Percentiles rank a stretch among this genome's conserved stretches.
Evolutionary conservation across 2,329 filamentous ascomycete genomes (phyloP).

Genomic region (Tricladium varicosporioides): DNA sequence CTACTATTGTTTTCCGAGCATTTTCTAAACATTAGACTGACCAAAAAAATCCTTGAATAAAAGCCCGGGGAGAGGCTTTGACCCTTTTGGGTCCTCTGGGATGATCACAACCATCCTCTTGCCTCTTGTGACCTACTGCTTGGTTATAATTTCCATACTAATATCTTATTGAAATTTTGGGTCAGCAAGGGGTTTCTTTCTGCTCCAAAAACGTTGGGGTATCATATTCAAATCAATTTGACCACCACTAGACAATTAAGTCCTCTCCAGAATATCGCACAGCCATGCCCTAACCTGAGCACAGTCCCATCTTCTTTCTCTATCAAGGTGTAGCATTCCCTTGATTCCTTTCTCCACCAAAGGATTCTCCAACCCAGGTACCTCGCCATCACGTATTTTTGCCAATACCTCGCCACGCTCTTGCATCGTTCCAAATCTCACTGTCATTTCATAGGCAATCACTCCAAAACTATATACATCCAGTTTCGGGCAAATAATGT

Average conservation of each 20-base stretch:
- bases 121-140: no score
- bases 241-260: neutral
- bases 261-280: neutral
- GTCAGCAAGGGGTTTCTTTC: neutral
- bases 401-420: conserved; percentile 44
- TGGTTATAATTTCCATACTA: no score
- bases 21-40: no score
- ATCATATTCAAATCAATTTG: conserved; percentile 1
- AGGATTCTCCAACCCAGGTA: conserved; percentile 24
- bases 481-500: conserved; percentile 5
- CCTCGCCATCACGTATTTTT: conserved; percentile 33
- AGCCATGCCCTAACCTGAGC: conserved; percentile 23
- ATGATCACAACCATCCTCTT: no score
- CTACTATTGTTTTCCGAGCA: no score
- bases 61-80: no score
- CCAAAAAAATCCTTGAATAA: no score
- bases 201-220: neutral
- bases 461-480: conserved; percentile 61
- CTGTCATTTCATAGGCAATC: conserved; percentile 60
- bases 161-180: neutral
- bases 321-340: conserved; percentile 19
- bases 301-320: conserved; percentile 23
- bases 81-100: no score
- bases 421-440: conserved; percentile 49
- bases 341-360: conserved; percentile 26